These are phyloP conservation scores for Silene latifolia DNA, from an alignment of 148 eudicot species.

Conservation along the genomic window DNA sequence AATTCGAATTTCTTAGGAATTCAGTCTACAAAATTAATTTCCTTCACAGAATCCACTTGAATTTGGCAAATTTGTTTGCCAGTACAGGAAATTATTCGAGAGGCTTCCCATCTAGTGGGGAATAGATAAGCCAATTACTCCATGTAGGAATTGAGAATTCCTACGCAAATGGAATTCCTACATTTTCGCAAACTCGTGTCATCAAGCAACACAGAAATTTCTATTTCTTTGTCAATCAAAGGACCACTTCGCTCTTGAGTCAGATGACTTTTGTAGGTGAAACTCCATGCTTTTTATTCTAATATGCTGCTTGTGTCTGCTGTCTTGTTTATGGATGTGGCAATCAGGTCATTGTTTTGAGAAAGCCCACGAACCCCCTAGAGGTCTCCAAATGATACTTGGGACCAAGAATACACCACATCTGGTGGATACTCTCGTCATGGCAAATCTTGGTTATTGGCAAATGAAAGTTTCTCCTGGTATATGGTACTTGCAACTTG, in stretches of 20 bases:
- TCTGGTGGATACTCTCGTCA: slow-evolving; percentile 91
- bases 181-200: too few species aligned
- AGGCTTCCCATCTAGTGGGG: too few species aligned
- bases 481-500: slow-evolving; percentile 89
- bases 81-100: too few species aligned
- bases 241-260: not conserved
- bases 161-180: too few species aligned
- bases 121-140: too few species aligned
- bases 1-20: not conserved
- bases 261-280: not conserved
- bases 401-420: slow-evolving; percentile 83
- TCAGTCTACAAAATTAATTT: too few species aligned
- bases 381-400: slow-evolving; percentile 93
- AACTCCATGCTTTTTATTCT: not conserved
- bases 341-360: slow-evolving; percentile 86
- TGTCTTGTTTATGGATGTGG: slow-evolving; percentile 14
- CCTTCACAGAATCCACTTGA: too few species aligned
- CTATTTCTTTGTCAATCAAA: not conserved
- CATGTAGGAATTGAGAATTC: too few species aligned
- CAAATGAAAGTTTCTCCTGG: slow-evolving; percentile 99
- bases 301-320: slow-evolving; percentile 7
- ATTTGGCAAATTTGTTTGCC: too few species aligned
- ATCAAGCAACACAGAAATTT: too few species aligned
- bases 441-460: slow-evolving; percentile 99
- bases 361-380: slow-evolving; percentile 89